Evolutionary conservation across 1,284 basidiomycete genomes (phyloP).

Genomic region (Malassezia sp.): DNA sequence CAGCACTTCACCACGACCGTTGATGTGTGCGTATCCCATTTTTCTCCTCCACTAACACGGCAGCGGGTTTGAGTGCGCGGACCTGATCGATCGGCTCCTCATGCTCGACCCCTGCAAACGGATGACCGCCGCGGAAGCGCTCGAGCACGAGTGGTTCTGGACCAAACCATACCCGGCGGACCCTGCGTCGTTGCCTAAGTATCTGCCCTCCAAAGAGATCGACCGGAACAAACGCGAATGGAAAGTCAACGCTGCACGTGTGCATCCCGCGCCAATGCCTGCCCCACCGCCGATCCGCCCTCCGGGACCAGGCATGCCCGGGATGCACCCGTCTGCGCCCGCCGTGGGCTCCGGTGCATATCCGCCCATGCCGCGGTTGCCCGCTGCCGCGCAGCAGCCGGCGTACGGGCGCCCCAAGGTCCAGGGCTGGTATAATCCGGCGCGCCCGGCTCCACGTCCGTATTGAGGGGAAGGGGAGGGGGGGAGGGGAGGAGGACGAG

Average conservation of each 20-base stretch:
- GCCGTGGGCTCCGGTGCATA: slow-evolving; percentile 4
- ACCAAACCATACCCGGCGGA: slow-evolving; percentile 38
- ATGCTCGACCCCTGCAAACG: slow-evolving; percentile 38
- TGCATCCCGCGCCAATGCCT: slow-evolving; percentile 3
- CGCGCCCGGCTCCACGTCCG: too few relatives aligned
- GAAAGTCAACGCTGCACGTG: slow-evolving; percentile 10
- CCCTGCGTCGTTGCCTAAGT: slow-evolving; percentile 37
- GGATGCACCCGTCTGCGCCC: not conserved
- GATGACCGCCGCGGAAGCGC: slow-evolving; percentile 35
- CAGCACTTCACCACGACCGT: slow-evolving; percentile 24
- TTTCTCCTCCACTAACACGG: too few relatives aligned
- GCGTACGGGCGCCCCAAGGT: slow-evolving; percentile 4
- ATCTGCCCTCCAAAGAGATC: slow-evolving; percentile 40
- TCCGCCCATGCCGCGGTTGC: slow-evolving; percentile 14
- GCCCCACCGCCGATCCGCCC: not conserved
- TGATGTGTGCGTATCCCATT: too few relatives aligned
- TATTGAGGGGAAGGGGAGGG: too few relatives aligned
- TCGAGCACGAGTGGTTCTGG: slow-evolving; percentile 44
- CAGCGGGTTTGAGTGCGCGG: slow-evolving; percentile 31
- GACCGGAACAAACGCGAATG: slow-evolving; percentile 28
- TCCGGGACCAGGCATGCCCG: not conserved
- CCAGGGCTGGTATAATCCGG: slow-evolving; percentile 16
- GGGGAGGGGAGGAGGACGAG: too few relatives aligned
- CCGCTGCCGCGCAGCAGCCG: not conserved
- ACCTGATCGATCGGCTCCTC: slow-evolving; percentile 40